Base-by-base conservation (phyloP, 768 basidiomycete genomes). In the Collybia nuda region DNA sequence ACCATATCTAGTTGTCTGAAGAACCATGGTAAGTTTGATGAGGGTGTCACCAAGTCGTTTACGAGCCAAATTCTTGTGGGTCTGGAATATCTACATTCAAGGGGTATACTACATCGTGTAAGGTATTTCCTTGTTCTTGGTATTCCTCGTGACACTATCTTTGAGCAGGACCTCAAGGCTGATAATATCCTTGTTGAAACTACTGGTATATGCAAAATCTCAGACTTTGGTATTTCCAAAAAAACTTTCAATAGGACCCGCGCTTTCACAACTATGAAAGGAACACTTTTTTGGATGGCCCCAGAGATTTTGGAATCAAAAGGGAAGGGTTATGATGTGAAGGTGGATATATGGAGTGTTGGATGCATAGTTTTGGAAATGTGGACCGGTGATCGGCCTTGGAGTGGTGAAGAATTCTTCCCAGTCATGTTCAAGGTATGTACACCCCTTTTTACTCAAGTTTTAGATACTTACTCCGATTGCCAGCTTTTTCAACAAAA, bases 201-300 rank as follows among this genome's bases (percentile, higher is more conserved):
- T 22, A 75, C 80, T 14, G 95, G 95, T 0, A 68, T 86, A 45
- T 94, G 93, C 77, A 97, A 97, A 69, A 97, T 98, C 40, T 90
- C 91, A 1, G 94, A 97, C 67, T 98, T 98, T 62, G 95, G 95
- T 18, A 96, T 96, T 52, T 93, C 92, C n/a, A 97, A 95, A 65
- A 85, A 84, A 58, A 85, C 90, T 46, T 79, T 81, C 42, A 70
- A 78, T 22, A 56, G 63, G 54, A 81, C 76, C 12, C 81, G 84
- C 41, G 85, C 83, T 44, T 77, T 73, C 40, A 92, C 92, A 1
- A 80, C 79, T 14, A 88, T 97, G 86, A 86, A 85, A 68, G 95
- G 95, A 5, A 94, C 93, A 0, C 82, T 90, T 12, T 94, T 88
- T 63, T 98, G 94, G 92, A 96, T 97, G 93, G 93, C 94, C 1